Evolutionary conservation across 495 filamentous ascomycete genomes (phyloP).

Genomic region (Pseudotulostoma volvatum): DNA sequence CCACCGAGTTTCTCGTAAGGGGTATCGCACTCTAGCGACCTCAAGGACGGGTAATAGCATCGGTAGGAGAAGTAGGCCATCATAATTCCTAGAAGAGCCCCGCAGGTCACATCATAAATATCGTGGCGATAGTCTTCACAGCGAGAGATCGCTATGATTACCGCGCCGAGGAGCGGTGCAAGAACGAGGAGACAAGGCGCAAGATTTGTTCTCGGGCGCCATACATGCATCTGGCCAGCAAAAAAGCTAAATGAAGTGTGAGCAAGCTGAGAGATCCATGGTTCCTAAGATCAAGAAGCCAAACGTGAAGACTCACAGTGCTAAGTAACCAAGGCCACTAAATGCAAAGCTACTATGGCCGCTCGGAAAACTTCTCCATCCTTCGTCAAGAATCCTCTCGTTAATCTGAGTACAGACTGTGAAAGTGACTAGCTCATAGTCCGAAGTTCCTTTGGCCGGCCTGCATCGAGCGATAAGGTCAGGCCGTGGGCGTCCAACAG

Average conservation of each 20-base stretch:
- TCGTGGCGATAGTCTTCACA: slow-evolving; percentile 92
- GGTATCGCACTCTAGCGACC: slow-evolving; percentile 31
- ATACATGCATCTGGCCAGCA: slow-evolving; percentile 61
- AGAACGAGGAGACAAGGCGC: slow-evolving; percentile 39
- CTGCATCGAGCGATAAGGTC: slow-evolving; percentile 83
- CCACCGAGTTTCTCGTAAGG: slow-evolving; percentile 34
- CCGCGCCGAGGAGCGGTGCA: slow-evolving; percentile 59
- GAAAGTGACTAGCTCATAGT: slow-evolving; percentile 50
- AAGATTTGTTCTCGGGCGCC: slow-evolving; percentile 59
- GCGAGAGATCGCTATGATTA: slow-evolving; percentile 78
- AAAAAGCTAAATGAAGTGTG: too few species aligned
- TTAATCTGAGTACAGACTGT: slow-evolving; percentile 66
- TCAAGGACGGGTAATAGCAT: slow-evolving; percentile 43
- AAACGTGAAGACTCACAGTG: slow-evolving; percentile 37
- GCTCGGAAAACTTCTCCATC: slow-evolving; percentile 83
- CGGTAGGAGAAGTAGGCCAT: slow-evolving; percentile 75
- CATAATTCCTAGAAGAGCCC: slow-evolving; percentile 53
- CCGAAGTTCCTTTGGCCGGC: slow-evolving; percentile 46
- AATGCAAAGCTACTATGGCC: slow-evolving; percentile 83
- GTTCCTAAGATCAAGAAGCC: too few species aligned
- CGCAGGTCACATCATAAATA: slow-evolving; percentile 74
- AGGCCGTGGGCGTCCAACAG: slow-evolving; percentile 75
- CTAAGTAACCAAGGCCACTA: slow-evolving; percentile 66
- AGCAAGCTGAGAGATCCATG: too few species aligned
- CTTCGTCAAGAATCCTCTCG: slow-evolving; percentile 71